Conservation (phyloP, 2,329 filamentous ascomycete species). For the Metarhizium robertsii region DNA sequence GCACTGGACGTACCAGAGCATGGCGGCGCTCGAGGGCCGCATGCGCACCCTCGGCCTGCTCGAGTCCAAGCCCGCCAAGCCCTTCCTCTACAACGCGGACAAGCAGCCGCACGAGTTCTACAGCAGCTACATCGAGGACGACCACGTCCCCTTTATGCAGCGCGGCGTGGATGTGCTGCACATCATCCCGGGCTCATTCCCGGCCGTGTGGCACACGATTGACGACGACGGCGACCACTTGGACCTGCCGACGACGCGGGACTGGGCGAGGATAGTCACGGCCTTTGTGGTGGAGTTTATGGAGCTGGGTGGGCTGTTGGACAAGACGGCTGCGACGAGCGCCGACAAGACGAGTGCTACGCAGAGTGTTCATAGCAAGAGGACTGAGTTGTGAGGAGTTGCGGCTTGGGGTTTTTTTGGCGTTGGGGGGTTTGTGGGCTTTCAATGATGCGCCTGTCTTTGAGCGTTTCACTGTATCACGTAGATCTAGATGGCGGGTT, state of each 20-base stretch:
- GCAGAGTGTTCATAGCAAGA: conserved; percentile 15
- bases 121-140: conserved; percentile 59
- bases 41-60: conserved; percentile 59
- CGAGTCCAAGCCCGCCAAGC: conserved; percentile 40
- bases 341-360: conserved; percentile 16
- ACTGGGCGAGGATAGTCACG: conserved; percentile 79
- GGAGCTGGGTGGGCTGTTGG: conserved; percentile 49
- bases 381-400: conserved; percentile 20
- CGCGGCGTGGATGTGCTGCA: conserved; percentile 84
- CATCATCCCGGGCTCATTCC: conserved; percentile 67
- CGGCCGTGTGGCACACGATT: conserved; percentile 84
- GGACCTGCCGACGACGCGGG: conserved; percentile 67
- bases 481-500: too few relatives aligned
- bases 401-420: background rate
- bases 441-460: background rate
- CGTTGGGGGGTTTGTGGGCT: background rate
- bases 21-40: conserved; percentile 66
- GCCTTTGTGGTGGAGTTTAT: conserved; percentile 90
- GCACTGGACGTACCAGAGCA: conserved; percentile 81
- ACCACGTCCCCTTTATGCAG: conserved; percentile 84
- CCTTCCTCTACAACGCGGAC: conserved; percentile 57
- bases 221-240: conserved; percentile 78
- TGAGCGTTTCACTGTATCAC: too few relatives aligned
- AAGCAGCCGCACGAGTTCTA: conserved; percentile 41
- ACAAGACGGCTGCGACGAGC: conserved; percentile 15